Evolutionary conservation across 169 alveolate species (phyloP).

Genomic region (Eimeria tenella): DNA sequence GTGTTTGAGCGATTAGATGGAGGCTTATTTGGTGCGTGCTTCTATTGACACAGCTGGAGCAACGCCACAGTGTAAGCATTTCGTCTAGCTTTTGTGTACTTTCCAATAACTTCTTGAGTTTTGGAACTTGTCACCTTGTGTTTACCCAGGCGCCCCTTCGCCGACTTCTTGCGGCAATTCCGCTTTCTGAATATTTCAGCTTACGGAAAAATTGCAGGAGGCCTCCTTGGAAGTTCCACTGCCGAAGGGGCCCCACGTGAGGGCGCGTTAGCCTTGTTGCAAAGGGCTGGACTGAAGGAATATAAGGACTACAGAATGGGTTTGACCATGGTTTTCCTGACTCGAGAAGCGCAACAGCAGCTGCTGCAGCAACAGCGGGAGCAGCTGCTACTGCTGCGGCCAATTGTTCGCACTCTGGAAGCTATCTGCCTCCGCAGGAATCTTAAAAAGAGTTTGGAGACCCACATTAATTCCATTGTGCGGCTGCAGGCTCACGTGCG

Average conservation of each 20-base stretch:
- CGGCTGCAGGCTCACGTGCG: constrained; percentile 47
- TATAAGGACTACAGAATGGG: background rate
- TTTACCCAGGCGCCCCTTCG: constrained; percentile 89
- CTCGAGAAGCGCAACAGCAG: constrained; percentile 35
- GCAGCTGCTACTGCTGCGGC: background rate
- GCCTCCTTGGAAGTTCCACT: too few species aligned
- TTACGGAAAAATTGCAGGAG: background rate
- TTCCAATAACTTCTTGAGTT: too few species aligned
- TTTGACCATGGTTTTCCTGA: constrained; percentile 38
- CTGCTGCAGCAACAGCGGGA: background rate
- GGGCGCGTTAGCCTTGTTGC: background rate
- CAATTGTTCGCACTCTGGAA: background rate
- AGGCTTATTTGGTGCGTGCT: too few species aligned
- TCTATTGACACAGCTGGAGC: too few species aligned
- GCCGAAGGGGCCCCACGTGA: too few species aligned
- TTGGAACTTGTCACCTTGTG: too few species aligned
- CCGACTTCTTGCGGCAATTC: constrained; percentile 89
- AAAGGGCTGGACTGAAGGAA: background rate
- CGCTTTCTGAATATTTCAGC: constrained; percentile 83
- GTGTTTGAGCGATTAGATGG: too few species aligned
- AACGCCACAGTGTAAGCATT: too few species aligned
- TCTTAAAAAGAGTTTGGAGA: background rate
- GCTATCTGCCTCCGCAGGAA: background rate
- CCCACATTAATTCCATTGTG: background rate
- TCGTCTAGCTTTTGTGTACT: too few species aligned